A percentile compares a stretch with the other conserved stretches of the same genome.
These are phyloP conservation scores for Dichomitus squalens DNA, from an alignment of 1,284 basidiomycete genomes.

Conservation along the genomic window DNA sequence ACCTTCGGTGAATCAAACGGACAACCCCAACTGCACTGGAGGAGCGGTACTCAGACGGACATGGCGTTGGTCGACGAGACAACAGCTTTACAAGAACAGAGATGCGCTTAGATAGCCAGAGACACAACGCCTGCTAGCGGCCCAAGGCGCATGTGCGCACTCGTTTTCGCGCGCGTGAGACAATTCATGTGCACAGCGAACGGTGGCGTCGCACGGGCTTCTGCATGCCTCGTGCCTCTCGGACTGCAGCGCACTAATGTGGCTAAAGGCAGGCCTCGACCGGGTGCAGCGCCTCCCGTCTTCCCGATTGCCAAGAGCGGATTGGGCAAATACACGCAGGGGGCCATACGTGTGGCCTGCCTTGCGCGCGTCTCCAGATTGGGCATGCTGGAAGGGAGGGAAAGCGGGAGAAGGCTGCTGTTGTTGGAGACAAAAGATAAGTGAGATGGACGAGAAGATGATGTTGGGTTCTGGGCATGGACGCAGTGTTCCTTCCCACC, in stretches of 20 bases:
- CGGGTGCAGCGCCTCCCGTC: no score
- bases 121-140: no score
- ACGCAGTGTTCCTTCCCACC: background rate
- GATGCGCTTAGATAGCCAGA: background rate
- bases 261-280: slow-evolving; percentile 1
- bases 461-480: slow-evolving; percentile 2
- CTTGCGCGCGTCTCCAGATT: slow-evolving; percentile 1
- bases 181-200: no score
- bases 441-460: slow-evolving; percentile 4
- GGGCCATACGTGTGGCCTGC: background rate
- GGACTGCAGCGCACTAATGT: slow-evolving; percentile 6
- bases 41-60: no score
- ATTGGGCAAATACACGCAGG: background rate
- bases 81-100: background rate
- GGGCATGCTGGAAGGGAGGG: slow-evolving; percentile 4
- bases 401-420: slow-evolving; percentile 5
- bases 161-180: no score
- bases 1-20: no score
- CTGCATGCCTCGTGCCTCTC: background rate
- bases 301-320: background rate
- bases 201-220: no score
- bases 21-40: no score
- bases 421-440: background rate
- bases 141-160: no score
- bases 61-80: background rate